phyloP scores from a whole-genome alignment of 2,329 filamentous ascomycete genomes.

The Polychaeton citri region DNA sequence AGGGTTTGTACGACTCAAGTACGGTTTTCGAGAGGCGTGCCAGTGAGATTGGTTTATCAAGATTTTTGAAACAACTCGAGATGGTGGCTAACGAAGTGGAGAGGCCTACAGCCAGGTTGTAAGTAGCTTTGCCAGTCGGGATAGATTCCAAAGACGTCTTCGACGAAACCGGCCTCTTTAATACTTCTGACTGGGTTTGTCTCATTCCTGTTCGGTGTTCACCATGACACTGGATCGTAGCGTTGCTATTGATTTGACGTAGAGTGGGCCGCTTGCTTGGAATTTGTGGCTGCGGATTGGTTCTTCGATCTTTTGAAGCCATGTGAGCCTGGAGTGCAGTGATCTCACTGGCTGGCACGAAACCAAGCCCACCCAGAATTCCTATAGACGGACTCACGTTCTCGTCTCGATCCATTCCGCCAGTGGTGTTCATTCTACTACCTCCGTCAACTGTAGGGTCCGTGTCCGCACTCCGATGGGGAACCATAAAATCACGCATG shows the following conservation, averaged over 20 bases:
- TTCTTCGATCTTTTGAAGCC: too few relatives aligned
- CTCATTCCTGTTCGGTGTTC: not conserved
- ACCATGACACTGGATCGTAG: not conserved
- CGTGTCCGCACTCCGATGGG: too few relatives aligned
- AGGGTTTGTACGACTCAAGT: not conserved
- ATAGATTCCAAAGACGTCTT: not conserved
- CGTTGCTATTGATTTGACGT: not conserved
- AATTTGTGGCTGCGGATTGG: too few relatives aligned
- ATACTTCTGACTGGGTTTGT: not conserved
- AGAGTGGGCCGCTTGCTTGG: too few relatives aligned
- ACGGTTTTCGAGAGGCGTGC: too few relatives aligned
- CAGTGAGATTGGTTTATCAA: too few relatives aligned
- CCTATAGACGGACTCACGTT: too few relatives aligned
- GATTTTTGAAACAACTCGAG: too few relatives aligned
- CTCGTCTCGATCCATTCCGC: too few relatives aligned
- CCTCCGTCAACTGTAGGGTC: too few relatives aligned
- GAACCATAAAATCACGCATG: constrained; percentile 20
- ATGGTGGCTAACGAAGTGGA: not conserved
- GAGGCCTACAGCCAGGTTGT: not conserved
- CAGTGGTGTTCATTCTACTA: too few relatives aligned
- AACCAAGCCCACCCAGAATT: constrained; percentile 7
- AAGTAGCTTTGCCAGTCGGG: not conserved
- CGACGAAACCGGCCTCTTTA: not conserved
- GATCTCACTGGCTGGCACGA: constrained; percentile 18
- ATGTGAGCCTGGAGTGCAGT: constrained; percentile 6